These are phyloP conservation scores for Acacia acuminata DNA, from an alignment of 306 rosid genomes.

Conservation along the genomic window DNA sequence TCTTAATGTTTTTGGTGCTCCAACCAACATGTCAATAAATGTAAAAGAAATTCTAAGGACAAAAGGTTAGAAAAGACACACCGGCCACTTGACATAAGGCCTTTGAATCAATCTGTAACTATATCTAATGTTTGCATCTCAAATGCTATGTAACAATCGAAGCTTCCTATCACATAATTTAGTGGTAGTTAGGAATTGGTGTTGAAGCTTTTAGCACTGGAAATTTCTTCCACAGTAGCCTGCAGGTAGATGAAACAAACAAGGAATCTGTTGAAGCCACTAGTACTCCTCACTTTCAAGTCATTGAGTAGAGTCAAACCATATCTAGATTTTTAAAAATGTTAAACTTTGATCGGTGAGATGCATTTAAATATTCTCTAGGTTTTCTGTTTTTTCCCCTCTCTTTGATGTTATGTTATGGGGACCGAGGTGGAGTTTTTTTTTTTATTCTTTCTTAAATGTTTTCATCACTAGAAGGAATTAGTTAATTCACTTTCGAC, in stretches of 20 bases:
- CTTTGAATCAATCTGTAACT: too few relatives aligned
- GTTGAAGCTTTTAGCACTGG: not conserved
- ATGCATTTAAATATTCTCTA: not conserved
- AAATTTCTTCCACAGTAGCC: too few relatives aligned
- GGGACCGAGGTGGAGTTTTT: not conserved
- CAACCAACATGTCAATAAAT: too few relatives aligned
- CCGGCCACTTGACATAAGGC: too few relatives aligned
- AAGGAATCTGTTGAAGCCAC: too few relatives aligned
- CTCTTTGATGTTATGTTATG: not conserved
- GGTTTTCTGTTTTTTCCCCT: not conserved
- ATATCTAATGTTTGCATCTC: too few relatives aligned
- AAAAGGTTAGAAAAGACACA: too few relatives aligned
- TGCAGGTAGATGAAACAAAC: too few relatives aligned
- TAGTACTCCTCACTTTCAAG: not conserved
- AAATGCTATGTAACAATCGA: too few relatives aligned
- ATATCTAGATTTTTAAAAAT: not conserved
- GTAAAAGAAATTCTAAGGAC: too few relatives aligned
- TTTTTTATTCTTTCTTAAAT: not conserved
- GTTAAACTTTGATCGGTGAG: not conserved
- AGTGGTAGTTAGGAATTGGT: slow-evolving; percentile 31
- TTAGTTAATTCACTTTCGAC: slow-evolving; percentile 3
- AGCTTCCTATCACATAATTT: not conserved
- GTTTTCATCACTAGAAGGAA: not conserved
- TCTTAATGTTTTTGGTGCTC: too few relatives aligned
- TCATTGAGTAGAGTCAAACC: slow-evolving; percentile 44